phyloP scores from a whole-genome alignment of 176 grass and related monocot species.

The Zoysia pacifica region DNA sequence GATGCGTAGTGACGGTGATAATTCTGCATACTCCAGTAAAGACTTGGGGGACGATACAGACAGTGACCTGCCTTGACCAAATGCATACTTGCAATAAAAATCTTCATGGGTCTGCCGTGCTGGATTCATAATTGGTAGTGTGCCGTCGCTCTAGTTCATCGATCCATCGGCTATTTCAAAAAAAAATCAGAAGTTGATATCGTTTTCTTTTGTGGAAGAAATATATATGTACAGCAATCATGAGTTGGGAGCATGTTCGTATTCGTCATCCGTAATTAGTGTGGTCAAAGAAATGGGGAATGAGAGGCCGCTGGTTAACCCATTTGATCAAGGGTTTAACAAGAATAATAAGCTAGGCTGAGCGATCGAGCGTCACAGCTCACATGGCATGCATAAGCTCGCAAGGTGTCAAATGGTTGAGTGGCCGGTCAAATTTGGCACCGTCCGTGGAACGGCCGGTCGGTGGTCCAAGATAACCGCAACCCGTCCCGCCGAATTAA shows the following conservation, averaged over 20 bases:
- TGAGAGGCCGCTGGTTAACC: slow-evolving; percentile 30
- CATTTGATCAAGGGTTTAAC: slow-evolving; percentile 4
- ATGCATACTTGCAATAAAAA: not conserved
- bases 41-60: slow-evolving; percentile 2
- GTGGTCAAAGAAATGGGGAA: slow-evolving; percentile 49
- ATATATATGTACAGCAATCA: not conserved
- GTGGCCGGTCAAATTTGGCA: slow-evolving; percentile 60
- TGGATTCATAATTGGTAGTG: not conserved
- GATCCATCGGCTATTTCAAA: not conserved
- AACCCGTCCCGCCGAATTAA: slow-evolving; percentile 1
- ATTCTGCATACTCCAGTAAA: slow-evolving; percentile 5
- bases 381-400: slow-evolving; percentile 53
- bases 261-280: not conserved
- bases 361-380: slow-evolving; percentile 39
- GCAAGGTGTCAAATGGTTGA: slow-evolving; percentile 41
- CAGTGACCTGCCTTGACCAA: slow-evolving; percentile 29
- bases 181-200: not conserved
- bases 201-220: not conserved
- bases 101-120: not conserved
- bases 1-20: slow-evolving; percentile 44
- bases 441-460: slow-evolving; percentile 34
- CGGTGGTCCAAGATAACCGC: slow-evolving; percentile 43
- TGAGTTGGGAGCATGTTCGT: slow-evolving; percentile 45
- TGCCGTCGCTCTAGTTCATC: not conserved
- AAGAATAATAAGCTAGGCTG: not conserved